Evolutionary conservation across 2,329 filamentous ascomycete species (phyloP), one percentile per base, ranked within the genome.

Genomic region (Coleophoma cylindrospora): DNA sequence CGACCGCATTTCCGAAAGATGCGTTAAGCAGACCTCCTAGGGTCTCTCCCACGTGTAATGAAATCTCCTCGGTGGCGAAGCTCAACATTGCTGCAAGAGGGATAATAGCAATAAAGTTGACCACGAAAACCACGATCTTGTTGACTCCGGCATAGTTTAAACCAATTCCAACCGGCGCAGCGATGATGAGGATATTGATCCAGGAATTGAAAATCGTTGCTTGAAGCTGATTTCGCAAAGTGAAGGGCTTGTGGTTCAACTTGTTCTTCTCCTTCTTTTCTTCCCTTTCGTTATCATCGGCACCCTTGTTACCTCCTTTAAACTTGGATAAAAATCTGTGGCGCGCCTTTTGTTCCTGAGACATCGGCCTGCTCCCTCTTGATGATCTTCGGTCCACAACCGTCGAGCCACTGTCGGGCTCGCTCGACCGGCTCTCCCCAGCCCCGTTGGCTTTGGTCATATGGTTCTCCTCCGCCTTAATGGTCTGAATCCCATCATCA

Each of bases 91-190:
- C 88, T 3, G 92, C 92, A 38, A 96, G 76, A 0, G 91, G 91
- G 52, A 96, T 85, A 59, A 96, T 96, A 54, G 91, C 92, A 56
- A 96, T 80, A 62, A 96, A 96, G 72, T 96, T 96, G 69, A 96
- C 80, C 50, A 91, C 81, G 62, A 96, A 96, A 43, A 94, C 74
- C 33, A 76, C 79, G 51, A 86, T 75, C 3, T 76, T 73, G 61
- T 78, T 74, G 47, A 87, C 70, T 11, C 66, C 60, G 4, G 82
- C 70, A 62, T 86, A 90, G 61, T 88, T 81, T 47, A 92, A 67
- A 2, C 80, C 87, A 61, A 96, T 89, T 51, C 91, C 91, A 34
- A 83, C 80, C 0, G 91, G 91, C 0, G 88, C 90, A 19, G 85
- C 83, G 14, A 96, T 47, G 19, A 96, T 73, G 22, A 96, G 71